Conservation (phyloP, 176 grass and related monocot genomes). For the Oryza rufipogon region DNA sequence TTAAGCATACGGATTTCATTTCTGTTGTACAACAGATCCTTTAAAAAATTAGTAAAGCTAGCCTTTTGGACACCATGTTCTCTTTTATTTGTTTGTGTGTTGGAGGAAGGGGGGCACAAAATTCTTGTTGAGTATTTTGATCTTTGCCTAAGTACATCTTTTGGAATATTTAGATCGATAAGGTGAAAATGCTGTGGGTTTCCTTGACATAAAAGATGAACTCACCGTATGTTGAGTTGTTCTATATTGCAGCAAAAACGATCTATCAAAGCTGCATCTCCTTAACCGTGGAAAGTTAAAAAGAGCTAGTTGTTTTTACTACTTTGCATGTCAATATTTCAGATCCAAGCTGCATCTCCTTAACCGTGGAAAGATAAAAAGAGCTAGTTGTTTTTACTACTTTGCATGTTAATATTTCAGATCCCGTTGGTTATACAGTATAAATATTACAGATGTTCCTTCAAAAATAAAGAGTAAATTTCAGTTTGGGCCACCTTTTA, state of each 20-base stretch:
- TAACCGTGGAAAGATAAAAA: neutral
- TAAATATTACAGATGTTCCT: neutral
- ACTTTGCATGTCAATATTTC: neutral
- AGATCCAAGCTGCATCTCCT: neutral
- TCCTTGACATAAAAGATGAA: neutral
- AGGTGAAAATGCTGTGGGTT: neutral
- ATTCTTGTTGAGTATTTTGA: neutral
- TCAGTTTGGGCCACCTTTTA: too few species aligned
- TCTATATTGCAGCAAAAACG: neutral
- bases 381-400: neutral
- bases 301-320: neutral
- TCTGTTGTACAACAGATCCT: neutral
- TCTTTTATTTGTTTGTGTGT: neutral
- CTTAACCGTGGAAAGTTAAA: neutral
- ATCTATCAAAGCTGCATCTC: neutral
- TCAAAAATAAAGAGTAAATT: too few species aligned
- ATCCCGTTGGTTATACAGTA: slow-evolving; percentile 1
- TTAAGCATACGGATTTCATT: neutral
- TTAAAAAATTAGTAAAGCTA: neutral
- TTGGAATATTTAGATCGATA: neutral
- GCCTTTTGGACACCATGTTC: neutral
- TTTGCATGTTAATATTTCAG: neutral
- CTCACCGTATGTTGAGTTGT: neutral
- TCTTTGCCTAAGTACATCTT: neutral
- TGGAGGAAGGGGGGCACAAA: neutral